A percentile compares a stretch with the other conserved stretches of the same genome.
These are phyloP conservation scores for Didymella pomorum DNA, from an alignment of 2,329 filamentous ascomycete species.

Conservation along the genomic window DNA sequence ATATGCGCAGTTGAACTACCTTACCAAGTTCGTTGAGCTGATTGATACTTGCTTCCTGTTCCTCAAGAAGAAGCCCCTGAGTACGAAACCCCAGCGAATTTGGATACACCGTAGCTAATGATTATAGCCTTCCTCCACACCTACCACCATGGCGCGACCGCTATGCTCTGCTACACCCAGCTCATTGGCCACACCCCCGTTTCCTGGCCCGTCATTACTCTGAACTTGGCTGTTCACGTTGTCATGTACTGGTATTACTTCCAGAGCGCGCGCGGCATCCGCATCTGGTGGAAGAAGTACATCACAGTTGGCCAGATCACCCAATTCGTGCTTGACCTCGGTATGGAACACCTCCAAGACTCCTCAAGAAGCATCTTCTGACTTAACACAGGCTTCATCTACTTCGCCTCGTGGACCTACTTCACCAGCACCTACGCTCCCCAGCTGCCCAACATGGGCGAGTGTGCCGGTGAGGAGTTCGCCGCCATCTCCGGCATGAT, in stretches of 20 bases:
- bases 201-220: slow-evolving; percentile 91
- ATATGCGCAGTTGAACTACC: slow-evolving; percentile 82
- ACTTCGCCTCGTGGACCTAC: slow-evolving; percentile 99
- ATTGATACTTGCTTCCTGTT: slow-evolving; percentile 96
- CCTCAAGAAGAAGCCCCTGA: slow-evolving; percentile 99
- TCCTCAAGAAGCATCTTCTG: slow-evolving; percentile 22
- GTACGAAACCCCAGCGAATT: slow-evolving; percentile 55
- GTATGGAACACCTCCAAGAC: slow-evolving; percentile 60
- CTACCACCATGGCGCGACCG: slow-evolving; percentile 97
- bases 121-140: slow-evolving; percentile 86
- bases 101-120: slow-evolving; percentile 32
- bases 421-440: slow-evolving; percentile 91
- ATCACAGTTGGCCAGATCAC: slow-evolving; percentile 97
- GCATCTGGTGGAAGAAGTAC: slow-evolving; percentile 99
- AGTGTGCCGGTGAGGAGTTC: slow-evolving; percentile 95
- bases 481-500: slow-evolving; percentile 91
- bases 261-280: slow-evolving; percentile 93
- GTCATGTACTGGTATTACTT: slow-evolving; percentile 99
- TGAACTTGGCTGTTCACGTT: slow-evolving; percentile 94
- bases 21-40: slow-evolving; percentile 96
- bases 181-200: slow-evolving; percentile 91
- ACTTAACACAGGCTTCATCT: slow-evolving; percentile 79
- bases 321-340: slow-evolving; percentile 96
- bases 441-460: slow-evolving; percentile 81
- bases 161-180: slow-evolving; percentile 97